Conservation (phyloP, 1,284 basidiomycete genomes). For the Ustilago cynodontis region DNA sequence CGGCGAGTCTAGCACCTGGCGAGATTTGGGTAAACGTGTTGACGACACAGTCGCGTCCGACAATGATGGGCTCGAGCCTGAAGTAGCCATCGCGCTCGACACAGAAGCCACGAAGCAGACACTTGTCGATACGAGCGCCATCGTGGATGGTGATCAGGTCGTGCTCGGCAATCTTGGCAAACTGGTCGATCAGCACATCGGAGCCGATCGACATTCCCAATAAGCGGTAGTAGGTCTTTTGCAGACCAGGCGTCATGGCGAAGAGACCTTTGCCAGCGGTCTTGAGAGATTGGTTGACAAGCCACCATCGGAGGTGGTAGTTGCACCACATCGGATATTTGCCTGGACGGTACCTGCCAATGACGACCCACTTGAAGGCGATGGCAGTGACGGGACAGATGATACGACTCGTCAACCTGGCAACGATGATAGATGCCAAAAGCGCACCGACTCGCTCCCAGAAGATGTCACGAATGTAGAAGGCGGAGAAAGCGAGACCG, state of each 20-base stretch:
- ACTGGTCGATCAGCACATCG: slow-evolving; percentile 66
- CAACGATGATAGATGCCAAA: slow-evolving; percentile 66
- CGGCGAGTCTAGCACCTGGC: slow-evolving; percentile 67
- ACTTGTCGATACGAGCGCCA: slow-evolving; percentile 68
- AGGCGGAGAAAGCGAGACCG: slow-evolving; percentile 69
- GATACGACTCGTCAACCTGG: slow-evolving; percentile 68
- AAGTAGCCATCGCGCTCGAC: slow-evolving; percentile 70
- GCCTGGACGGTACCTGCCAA: slow-evolving; percentile 68
- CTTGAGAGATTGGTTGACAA: slow-evolving; percentile 69
- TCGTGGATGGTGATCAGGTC: slow-evolving; percentile 70
- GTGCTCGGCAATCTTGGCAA: slow-evolving; percentile 65
- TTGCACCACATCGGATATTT: slow-evolving; percentile 70
- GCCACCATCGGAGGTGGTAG: slow-evolving; percentile 70
- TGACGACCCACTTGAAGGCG: slow-evolving; percentile 70
- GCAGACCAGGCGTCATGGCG: slow-evolving; percentile 60
- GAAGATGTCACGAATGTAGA: slow-evolving; percentile 69
- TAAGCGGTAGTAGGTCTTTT: slow-evolving; percentile 67
- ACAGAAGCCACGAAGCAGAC: slow-evolving; percentile 68
- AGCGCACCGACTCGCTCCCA: slow-evolving; percentile 69
- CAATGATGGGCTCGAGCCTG: slow-evolving; percentile 68
- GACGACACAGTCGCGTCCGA: slow-evolving; percentile 69
- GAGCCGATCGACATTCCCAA: slow-evolving; percentile 68
- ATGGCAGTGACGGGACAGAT: slow-evolving; percentile 69
- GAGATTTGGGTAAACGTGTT: slow-evolving; percentile 70
- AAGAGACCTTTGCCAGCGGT: slow-evolving; percentile 69